Percentiles rank a stretch among this genome's conserved stretches.
Conservation (phyloP, 805 yeast genomes). For the Torulaspora indica region DNA sequence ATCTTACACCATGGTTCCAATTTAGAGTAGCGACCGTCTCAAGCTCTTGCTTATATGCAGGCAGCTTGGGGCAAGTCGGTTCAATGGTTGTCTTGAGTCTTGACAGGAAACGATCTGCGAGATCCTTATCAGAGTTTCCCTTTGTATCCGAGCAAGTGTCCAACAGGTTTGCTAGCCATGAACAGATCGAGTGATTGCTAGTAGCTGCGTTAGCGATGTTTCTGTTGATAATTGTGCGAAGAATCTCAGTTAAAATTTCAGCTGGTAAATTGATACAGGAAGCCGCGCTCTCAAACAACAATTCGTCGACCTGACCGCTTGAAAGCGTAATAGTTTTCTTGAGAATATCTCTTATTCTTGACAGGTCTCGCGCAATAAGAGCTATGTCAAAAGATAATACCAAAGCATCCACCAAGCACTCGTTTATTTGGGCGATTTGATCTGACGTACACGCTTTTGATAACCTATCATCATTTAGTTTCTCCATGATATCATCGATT, state of each 20-base stretch:
- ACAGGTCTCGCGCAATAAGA: constrained; percentile 23
- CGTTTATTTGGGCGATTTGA: constrained; percentile 16
- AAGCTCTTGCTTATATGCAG: constrained; percentile 26
- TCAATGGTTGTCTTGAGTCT: constrained; percentile 4
- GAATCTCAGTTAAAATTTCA: constrained; percentile 16
- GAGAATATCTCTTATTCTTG: constrained; percentile 20
- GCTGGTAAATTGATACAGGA: constrained; percentile 18
- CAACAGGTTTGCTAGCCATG: constrained; percentile 31
- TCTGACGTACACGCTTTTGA: constrained; percentile 13
- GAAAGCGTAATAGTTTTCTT: constrained; percentile 16
- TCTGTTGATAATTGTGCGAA: constrained; percentile 24
- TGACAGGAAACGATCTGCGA: constrained; percentile 6
- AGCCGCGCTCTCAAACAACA: constrained; percentile 21
- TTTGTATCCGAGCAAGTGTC: constrained; percentile 9
- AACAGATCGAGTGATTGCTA: constrained; percentile 22
- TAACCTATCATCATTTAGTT: constrained; percentile 12
- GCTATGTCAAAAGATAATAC: constrained; percentile 28
- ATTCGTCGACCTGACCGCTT: constrained; percentile 22
- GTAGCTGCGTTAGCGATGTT: constrained; percentile 17
- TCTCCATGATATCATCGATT: constrained; percentile 5
- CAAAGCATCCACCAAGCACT: constrained; percentile 24
- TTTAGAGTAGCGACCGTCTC: constrained; percentile 38
- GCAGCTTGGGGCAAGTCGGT: not conserved
- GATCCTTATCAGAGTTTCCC: not conserved
- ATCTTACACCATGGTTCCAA: constrained; percentile 40